Evolutionary conservation across 2,329 filamentous ascomycete genomes (phyloP), one percentile per base, ranked within the genome.

Genomic region (Coniochaeta hoffmannii): DNA sequence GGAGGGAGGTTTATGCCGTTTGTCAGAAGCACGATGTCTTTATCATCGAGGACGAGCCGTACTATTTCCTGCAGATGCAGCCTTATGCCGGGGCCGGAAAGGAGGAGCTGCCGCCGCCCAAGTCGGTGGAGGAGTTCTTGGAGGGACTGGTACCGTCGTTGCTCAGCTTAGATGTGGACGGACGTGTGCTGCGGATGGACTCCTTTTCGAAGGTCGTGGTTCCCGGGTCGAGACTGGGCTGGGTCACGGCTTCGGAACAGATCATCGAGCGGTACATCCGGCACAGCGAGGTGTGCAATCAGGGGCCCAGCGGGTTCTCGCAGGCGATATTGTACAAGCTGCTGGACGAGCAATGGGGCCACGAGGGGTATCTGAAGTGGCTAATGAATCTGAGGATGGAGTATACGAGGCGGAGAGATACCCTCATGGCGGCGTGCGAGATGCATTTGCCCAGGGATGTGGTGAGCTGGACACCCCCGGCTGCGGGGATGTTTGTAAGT

Each of bases 281-380:
- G 46, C 90, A 95, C 71, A 86, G 86, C 61, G 94, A 99, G 71
- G 83, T 87, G 22, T 87, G 85, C 36, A 90, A 86, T 49, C 94
- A 99, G 68, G 90, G 89, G 17, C 91, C 94, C 0, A 86, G 83
- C 56, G 94, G 94, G 44, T 82, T 96, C 65, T 85, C 88, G 0
- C 93, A 97, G 73, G 76, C 94, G 22, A 77, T 93, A 9, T 74
- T 97, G 55, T 92, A 89, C 75, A 95, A 96, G 73, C 77, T 99
- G 22, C 78, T 99, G 2, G 94, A 99, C 61, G 90, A 96, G 71
- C 85, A 86, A 52, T 99, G 94, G 94, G 94, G 93, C 24, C 94
- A 99, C 66, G 79, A 83, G 41, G 92, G 92, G 1, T 99, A 95
- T 67, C 72, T 99, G 24, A 80, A 87, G 65, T 99, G 94, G 94